Base-by-base conservation (phyloP, 2,329 filamentous ascomycete species). In the Clonostachys solani region DNA sequence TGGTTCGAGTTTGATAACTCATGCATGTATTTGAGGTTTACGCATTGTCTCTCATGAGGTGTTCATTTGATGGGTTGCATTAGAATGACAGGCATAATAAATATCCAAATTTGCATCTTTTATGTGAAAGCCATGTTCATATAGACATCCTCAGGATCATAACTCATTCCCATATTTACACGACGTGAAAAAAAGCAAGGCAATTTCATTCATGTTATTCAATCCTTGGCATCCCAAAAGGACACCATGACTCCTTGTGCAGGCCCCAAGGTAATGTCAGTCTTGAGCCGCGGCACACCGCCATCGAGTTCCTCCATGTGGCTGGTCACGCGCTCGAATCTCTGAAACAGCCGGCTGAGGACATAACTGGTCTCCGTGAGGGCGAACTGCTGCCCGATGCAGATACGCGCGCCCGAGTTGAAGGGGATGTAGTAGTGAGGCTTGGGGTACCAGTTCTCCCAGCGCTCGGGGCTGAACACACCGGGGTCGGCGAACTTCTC, bases 351-450 rank as follows among this genome's bases (percentile, higher is more conserved):
- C 41, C 88, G 73, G 29, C 84, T 83, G 50, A 90, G 74, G 10
- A 86, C 83, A 60, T 92, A 92, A 33, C 72, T 71, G 71, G 87
- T 87, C 71, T 92, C 86, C 0, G 86, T 89, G 42, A 92, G 67
- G 13, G 88, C 89, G 62, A 91, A 92, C 64, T 92, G 86, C 73
- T 92, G 86, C 2, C 87, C 86, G 49, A 91, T 81, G 64, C 87
- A 89, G 59, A 89, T 86, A 33, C 87, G 72, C 40, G 86, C 83
- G 1, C 86, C 86, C 12, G 84, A 84, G 60, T 89, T 89, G 65
- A 90, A 89, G 5, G 87, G 86, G 40, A 90, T 76, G 60, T 87
- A 90, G 52, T 84, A 77, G 81, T 85, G 88, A 1, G 80, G 79
- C 58, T 76, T 78, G 1, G 83, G 84, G 58, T 81, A 77, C 77